Base-by-base conservation (phyloP, 805 yeast species). In the Kodamaea kaohsiungensis region DNA sequence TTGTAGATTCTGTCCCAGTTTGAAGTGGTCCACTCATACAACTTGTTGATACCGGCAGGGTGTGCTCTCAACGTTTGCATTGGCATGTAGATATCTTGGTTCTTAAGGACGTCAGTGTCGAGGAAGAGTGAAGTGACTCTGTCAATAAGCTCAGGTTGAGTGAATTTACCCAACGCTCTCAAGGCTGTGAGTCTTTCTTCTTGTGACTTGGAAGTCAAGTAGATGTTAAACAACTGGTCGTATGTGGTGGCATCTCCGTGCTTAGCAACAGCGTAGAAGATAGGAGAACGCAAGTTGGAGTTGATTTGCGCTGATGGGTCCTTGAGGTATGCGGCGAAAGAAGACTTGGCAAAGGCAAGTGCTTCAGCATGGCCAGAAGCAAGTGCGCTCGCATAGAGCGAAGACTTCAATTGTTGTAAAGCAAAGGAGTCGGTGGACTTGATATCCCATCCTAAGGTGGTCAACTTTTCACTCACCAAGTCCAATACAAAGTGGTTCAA, bases 51-150 rank as follows among this genome's bases (percentile, higher is more conserved):
- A 74, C 97, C 96, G 43, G 74, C 77, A 51, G 73, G 78, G 63
- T 84, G 85, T 13, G 81, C 65, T 62, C 87, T 77, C 75, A 90
- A 74, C 43, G 95, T 92, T 56, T 75, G 82, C 83, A 93, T 78
- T 59, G 96, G 96, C 60, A 84, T 79, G 72, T 84, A 84, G 52
- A 87, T 80, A 68, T 89, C 96, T 75, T 89, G 96, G 40, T 72
- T 70, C 61, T 84, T 82, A 56, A 88, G 76, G 46, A 84, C 71
- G 33, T 87, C 86, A 57, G 70, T 58, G 54, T 85, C 83, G 58
- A 86, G 79, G 58, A 86, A 67, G 64, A 78, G 76, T 2, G 71
- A 77, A 27, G 86, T 72, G 5, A 89, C 82, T 75, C 82, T 83
- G 62, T 81, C 72, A 53, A 84, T 75, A 51, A 86, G 70, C 51